Base-by-base conservation (phyloP, 2,329 filamentous ascomycete species). In the Exophiala viscosa region DNA sequence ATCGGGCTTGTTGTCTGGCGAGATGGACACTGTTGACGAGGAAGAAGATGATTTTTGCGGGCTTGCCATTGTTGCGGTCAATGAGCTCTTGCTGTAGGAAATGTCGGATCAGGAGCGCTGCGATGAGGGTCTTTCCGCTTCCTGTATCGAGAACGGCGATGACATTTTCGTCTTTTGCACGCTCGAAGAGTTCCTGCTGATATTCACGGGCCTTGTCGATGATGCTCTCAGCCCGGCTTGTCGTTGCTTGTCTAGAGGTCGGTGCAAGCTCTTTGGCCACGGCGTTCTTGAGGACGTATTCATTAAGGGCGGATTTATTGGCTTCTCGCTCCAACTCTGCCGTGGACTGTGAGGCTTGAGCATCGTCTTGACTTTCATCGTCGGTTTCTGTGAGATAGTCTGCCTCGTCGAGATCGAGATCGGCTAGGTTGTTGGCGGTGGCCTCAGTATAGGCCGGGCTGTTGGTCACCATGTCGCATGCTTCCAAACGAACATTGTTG, bases 81-180 rank as follows among this genome's bases (percentile, higher is more conserved):
- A 88, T 84, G 1, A 96, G 72, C 67, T 99, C 93, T 54, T 85
- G 75, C 35, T 90, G 83, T 28, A 97, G 78, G 8, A 83, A 78
- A 67, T 95, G 82, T 35, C 85, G 83, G 18, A 97, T 78, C 4
- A 99, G 77, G 2, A 97, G 78, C 1, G 89, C 90, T 0, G 93
- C 91, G 62, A 99, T 96, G n/a, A 96, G 76, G 0, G 93, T 99
- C 71, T 99, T 99, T 2, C 93, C 93, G 3, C 90, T 90, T 10
- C 93, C 87, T 85, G 53, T 48, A n/a, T 41, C 45, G 15, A 36
- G 58, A 1, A 99, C 93, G 1, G 93, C 91, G 61, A 99, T 95
- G 6, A 86, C 87, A 65, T 99, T 99, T 61, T 85, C 81, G 46
- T 80, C 66, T 65, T 93, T 96, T 3, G 93, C 92, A 58, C 82